phyloP scores from a whole-genome alignment of 2,329 filamentous ascomycete genomes.

The Neofusicoccum cordaticola region DNA sequence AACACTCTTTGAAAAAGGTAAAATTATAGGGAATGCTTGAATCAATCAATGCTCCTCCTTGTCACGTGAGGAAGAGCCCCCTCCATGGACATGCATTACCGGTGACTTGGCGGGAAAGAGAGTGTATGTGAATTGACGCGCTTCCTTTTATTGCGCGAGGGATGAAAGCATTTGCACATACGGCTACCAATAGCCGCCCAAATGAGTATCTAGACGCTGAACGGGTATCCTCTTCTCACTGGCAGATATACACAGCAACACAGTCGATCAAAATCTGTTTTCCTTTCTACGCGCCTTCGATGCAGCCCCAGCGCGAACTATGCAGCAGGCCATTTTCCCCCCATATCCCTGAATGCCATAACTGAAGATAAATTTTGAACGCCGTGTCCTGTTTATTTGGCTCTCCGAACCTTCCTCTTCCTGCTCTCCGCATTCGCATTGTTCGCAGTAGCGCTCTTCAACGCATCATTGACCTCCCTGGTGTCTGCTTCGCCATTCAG shows the following conservation, averaged over 20 bases:
- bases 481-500: conserved; percentile 1
- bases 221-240: no score
- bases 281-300: neutral
- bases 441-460: conserved; percentile 42
- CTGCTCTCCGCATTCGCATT: conserved; percentile 48
- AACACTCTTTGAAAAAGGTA: neutral
- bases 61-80: no score
- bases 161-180: no score
- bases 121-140: no score
- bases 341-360: neutral
- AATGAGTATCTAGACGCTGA: no score
- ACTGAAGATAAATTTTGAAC: neutral
- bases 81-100: no score
- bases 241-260: neutral
- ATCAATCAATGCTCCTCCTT: no score
- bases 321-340: neutral
- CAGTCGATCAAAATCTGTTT: neutral
- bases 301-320: neutral
- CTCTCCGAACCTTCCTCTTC: conserved; percentile 32
- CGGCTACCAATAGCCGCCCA: no score
- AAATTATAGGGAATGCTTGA: no score
- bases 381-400: neutral
- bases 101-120: no score
- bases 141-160: no score
- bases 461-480: conserved; percentile 27